Conservation (phyloP, 139 green algal species). For the Marvania coccoides region DNA sequence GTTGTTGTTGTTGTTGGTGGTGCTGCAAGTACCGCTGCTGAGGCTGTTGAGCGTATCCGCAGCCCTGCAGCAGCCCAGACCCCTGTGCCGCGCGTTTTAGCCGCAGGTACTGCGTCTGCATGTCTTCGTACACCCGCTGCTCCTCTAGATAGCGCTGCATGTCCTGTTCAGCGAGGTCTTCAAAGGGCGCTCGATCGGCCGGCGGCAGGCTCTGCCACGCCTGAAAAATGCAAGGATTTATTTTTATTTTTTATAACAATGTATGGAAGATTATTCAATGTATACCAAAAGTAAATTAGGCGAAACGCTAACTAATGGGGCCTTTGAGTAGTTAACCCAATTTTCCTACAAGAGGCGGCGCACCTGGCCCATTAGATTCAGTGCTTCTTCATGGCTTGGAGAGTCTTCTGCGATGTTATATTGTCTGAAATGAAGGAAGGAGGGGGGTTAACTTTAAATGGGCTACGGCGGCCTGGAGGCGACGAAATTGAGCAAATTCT, state of each 20-base stretch:
- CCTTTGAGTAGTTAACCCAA: no score
- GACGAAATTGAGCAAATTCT: background rate
- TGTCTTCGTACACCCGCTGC: slow-evolving; percentile 10
- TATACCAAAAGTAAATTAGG: no score
- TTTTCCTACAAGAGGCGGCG: no score
- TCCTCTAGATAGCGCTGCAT: slow-evolving; percentile 10
- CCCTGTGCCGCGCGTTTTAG: no score
- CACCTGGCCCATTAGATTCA: no score
- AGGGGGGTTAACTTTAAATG: background rate
- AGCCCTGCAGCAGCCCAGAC: background rate
- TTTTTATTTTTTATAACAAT: no score
- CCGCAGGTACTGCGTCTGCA: slow-evolving; percentile 14
- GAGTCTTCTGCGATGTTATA: background rate
- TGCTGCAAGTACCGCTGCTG: background rate
- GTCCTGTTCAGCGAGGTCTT: slow-evolving; percentile 4
- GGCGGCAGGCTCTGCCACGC: background rate
- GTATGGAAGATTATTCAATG: no score
- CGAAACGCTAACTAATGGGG: no score
- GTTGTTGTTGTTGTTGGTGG: background rate
- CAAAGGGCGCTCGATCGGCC: background rate
- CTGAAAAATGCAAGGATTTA: background rate
- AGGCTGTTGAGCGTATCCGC: background rate
- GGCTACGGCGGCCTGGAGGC: background rate
- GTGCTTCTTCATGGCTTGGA: background rate
- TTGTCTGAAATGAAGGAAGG: background rate